Evolutionary conservation across 192 early-diverging fungal species (phyloP).

Genomic region (Haplosporangium gracile): DNA sequence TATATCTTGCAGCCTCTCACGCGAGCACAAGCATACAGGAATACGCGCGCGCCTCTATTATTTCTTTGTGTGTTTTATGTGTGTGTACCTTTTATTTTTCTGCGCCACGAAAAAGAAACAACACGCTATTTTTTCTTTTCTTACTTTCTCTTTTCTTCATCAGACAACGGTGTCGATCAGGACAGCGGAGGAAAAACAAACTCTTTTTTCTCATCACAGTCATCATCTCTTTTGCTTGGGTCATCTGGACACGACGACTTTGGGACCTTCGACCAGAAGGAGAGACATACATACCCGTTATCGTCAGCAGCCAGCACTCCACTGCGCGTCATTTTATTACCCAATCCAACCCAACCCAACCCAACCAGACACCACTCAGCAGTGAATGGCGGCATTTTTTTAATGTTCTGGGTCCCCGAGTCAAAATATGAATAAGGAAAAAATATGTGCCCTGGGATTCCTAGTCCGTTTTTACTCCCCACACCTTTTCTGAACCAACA

Average conservation of each 20-base stretch:
- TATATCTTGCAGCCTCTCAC: neutral
- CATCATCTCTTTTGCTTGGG: neutral
- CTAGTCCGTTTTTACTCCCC: neutral
- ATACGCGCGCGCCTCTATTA: neutral
- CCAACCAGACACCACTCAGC: neutral
- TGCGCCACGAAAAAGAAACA: neutral
- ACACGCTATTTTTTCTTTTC: neutral
- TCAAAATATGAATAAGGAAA: neutral
- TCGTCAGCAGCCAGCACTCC: neutral
- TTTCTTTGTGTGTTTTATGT: neutral
- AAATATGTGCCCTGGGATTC: slow-evolving; percentile 2
- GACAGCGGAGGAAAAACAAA: neutral
- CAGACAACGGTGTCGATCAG: neutral
- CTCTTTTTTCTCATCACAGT: neutral
- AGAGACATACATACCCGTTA: neutral
- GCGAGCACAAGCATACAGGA: neutral
- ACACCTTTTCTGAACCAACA: neutral
- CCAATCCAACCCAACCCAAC: neutral
- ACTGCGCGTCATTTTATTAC: neutral
- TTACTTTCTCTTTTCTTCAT: slow-evolving; percentile 1
- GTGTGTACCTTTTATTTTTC: neutral
- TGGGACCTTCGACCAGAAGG: neutral
- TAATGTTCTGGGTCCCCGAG: slow-evolving; percentile 4
- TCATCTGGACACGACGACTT: slow-evolving; percentile 1
- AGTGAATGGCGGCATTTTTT: neutral